phyloP scores from a whole-genome alignment of 2,329 filamentous ascomycete genomes.

The Geosmithia flava region DNA sequence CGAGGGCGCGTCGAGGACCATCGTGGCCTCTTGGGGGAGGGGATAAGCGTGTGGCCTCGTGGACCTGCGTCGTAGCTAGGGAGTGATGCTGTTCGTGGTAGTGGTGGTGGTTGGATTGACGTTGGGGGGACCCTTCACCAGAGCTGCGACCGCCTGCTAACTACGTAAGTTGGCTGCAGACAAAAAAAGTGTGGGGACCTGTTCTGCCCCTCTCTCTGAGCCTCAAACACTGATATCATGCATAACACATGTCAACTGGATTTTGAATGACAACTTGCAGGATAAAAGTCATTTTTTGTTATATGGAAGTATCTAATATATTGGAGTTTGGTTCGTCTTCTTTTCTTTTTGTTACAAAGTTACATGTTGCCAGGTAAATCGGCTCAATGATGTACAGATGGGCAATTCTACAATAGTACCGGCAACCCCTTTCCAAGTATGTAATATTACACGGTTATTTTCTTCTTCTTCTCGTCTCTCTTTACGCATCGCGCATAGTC shows the following conservation, averaged over 20 bases:
- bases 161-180: neutral
- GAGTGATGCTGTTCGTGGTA: neutral
- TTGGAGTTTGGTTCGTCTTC: neutral
- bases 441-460: neutral
- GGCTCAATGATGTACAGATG: neutral
- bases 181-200: neutral
- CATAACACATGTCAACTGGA: too few species aligned
- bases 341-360: neutral
- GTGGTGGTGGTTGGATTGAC: neutral
- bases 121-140: too few species aligned
- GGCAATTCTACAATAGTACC: neutral
- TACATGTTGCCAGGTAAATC: neutral
- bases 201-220: neutral
- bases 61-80: neutral
- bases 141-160: neutral
- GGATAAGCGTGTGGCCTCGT: neutral
- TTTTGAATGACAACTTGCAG: too few species aligned
- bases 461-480: neutral
- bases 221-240: neutral
- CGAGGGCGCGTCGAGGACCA: neutral
- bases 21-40: neutral
- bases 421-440: neutral
- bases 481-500: constrained; percentile 34
- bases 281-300: too few species aligned
- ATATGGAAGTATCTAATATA: neutral